phyloP scores from a whole-genome alignment of 306 rosid genomes.

The Trifolium repens region DNA sequence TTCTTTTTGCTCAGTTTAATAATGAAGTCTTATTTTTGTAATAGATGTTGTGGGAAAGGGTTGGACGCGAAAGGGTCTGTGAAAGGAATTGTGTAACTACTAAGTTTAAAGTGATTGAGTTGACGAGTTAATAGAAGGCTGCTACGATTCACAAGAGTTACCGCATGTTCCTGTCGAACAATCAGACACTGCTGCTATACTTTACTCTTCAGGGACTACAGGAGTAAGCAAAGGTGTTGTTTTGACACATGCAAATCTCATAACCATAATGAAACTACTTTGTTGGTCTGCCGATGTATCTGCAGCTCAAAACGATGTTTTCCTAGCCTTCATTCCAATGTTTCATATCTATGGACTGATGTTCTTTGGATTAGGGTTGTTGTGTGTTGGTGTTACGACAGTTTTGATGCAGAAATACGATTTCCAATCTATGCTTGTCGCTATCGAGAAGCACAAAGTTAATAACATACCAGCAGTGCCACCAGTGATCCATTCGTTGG shows the following conservation, averaged over 20 bases:
- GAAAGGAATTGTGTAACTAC: too few species aligned
- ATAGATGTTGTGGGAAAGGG: too few species aligned
- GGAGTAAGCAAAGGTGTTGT: conserved; percentile 87
- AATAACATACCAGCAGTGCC: conserved; percentile 84
- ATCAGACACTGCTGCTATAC: conserved; percentile 81
- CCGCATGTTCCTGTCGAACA: conserved; percentile 48
- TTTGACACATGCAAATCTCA: conserved; percentile 75
- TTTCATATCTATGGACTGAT: conserved; percentile 82
- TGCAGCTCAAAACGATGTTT: conserved; percentile 61
- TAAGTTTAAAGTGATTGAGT: conserved; percentile 4
- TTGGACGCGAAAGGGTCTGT: too few species aligned
- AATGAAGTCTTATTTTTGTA: too few species aligned
- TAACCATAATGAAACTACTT: conserved; percentile 54
- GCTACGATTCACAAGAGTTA: conserved; percentile 52
- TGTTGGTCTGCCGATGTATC: conserved; percentile 60
- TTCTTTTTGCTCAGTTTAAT: too few species aligned
- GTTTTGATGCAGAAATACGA: conserved; percentile 72
- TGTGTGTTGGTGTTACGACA: conserved; percentile 60
- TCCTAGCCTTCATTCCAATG: conserved; percentile 86
- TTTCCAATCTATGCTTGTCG: conserved; percentile 60
- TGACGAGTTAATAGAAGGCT: conserved; percentile 72
- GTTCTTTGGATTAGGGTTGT: conserved; percentile 72
- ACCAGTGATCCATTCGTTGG: conserved; percentile 76
- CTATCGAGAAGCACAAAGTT: conserved; percentile 60
- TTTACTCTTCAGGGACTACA: conserved; percentile 92